Evolutionary conservation across 75 land plant species (phyloP).

Genomic region (Selaginella moellendorffii): DNA sequence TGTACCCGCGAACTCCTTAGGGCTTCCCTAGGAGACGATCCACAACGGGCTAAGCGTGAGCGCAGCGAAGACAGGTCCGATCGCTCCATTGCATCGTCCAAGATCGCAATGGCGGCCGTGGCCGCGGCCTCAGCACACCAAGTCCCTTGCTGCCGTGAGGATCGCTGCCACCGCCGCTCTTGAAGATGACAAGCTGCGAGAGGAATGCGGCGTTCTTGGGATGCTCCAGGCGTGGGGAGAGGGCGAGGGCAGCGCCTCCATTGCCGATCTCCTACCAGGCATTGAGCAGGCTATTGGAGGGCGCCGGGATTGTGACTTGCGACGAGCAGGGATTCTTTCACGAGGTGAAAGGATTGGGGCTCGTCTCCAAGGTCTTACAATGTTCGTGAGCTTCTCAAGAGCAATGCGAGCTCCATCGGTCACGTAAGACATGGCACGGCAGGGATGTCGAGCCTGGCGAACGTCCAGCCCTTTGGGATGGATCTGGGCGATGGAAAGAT

Average conservation of each 20-base stretch:
- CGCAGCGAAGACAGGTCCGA: too few species aligned
- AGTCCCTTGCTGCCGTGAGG: too few species aligned
- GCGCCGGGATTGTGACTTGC: constrained; percentile 6
- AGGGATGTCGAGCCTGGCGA: not conserved
- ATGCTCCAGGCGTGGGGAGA: not conserved
- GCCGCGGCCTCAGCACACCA: too few species aligned
- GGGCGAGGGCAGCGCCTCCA: not conserved
- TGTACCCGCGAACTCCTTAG: too few species aligned
- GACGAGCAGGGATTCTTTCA: not conserved
- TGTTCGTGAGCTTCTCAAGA: not conserved
- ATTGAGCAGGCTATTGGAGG: not conserved
- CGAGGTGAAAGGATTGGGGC: not conserved
- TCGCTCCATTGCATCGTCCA: too few species aligned
- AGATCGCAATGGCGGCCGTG: too few species aligned
- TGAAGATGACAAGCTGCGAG: not conserved
- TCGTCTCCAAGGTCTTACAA: constrained; percentile 6
- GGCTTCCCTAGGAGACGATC: too few species aligned
- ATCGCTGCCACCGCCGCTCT: too few species aligned
- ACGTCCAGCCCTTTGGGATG: constrained; percentile 2
- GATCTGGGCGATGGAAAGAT: not conserved
- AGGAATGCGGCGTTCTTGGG: constrained; percentile 9
- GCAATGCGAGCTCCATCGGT: not conserved
- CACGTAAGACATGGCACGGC: constrained; percentile 6
- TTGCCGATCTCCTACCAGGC: not conserved
- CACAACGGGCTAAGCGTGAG: too few species aligned